Evolutionary conservation across 768 basidiomycete species (phyloP).

Genomic region (Mycena vitilis): DNA sequence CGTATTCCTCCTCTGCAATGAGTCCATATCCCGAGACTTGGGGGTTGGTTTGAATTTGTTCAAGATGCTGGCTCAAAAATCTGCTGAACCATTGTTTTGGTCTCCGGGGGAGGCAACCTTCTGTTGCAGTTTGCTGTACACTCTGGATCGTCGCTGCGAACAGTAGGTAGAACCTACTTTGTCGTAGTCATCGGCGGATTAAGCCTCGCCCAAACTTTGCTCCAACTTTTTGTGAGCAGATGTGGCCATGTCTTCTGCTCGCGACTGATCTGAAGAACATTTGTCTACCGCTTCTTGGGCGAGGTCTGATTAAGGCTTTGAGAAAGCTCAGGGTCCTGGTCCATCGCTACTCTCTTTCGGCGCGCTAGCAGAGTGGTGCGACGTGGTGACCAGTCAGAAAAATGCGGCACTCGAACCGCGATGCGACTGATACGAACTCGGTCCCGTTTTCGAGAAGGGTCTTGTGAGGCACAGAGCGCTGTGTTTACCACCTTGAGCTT

Average conservation of each 20-base stretch:
- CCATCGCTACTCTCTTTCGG: no score
- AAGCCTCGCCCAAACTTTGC: conserved; percentile 48
- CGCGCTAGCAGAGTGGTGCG: neutral
- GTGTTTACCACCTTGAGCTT: no score
- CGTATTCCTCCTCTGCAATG: conserved; percentile 20
- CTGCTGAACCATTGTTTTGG: conserved; percentile 60
- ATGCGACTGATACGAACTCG: conserved; percentile 65
- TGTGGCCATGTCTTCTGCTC: neutral
- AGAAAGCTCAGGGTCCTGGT: conserved; percentile 56
- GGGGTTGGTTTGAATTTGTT: neutral
- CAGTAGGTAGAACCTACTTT: no score
- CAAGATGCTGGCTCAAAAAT: conserved; percentile 71
- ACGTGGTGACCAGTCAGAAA: conserved; percentile 37
- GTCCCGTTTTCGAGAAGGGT: conserved; percentile 57
- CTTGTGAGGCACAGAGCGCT: conserved; percentile 34
- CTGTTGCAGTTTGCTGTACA: conserved; percentile 38
- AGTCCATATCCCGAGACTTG: neutral
- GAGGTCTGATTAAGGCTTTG: neutral
- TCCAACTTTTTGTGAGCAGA: conserved; percentile 47
- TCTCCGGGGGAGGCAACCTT: conserved; percentile 63
- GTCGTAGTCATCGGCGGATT: conserved; percentile 44
- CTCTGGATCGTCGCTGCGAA: no score
- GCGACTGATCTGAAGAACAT: neutral
- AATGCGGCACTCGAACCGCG: conserved; percentile 54
- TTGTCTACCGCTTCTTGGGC: conserved; percentile 37